Evolutionary conservation across 1,139 yeast genomes (phyloP).

Genomic region (Debaryomycetaceae sp.): DNA sequence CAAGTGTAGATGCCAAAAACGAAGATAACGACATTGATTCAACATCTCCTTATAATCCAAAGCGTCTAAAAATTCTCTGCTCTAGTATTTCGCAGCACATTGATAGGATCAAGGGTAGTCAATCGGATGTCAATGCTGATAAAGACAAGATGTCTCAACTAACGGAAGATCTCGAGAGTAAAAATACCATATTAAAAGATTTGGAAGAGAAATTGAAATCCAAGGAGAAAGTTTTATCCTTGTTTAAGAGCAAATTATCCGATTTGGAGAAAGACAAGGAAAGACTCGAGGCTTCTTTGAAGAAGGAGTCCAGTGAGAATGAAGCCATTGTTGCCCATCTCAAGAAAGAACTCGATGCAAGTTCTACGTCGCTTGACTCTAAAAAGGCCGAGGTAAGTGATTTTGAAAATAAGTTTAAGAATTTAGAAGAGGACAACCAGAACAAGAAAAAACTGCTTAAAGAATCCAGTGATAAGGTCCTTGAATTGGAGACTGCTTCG

Average conservation of each 20-base stretch:
- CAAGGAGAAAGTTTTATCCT: background rate
- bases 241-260: too few relatives aligned
- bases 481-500: background rate
- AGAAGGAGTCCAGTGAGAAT: conserved; percentile 7
- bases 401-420: background rate
- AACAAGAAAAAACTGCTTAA: background rate
- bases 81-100: background rate
- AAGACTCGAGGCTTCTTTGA: background rate
- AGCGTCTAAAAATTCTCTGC: background rate
- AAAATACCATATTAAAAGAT: background rate
- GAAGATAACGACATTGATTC: background rate
- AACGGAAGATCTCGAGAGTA: conserved; percentile 4
- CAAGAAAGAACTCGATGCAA: background rate
- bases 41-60: background rate
- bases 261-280: background rate
- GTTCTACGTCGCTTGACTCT: conserved; percentile 2
- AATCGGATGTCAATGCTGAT: background rate
- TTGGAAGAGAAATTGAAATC: background rate
- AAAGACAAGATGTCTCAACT: conserved; percentile 3
- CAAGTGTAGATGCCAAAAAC: background rate
- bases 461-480: background rate
- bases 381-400: background rate
- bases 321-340: background rate
- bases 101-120: background rate
- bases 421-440: background rate